phyloP scores from a whole-genome alignment of 176 grass and related monocot genomes.

The Leersia perrieri region DNA sequence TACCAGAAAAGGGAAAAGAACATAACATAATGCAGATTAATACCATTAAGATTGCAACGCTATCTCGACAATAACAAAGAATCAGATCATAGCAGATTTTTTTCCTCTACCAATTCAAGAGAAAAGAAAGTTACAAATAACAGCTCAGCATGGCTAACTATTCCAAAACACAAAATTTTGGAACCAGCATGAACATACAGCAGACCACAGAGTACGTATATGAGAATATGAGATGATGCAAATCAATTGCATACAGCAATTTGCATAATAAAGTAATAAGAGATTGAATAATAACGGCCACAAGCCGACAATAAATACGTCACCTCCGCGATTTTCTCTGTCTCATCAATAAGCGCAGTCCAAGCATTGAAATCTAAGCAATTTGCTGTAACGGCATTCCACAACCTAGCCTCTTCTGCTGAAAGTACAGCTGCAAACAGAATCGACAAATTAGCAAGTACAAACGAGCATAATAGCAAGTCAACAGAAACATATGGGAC shows the following conservation, averaged over 20 bases:
- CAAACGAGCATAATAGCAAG: background rate
- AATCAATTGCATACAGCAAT: background rate
- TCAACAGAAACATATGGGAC: too few relatives aligned
- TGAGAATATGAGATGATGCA: background rate
- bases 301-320: background rate
- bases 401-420: conserved; percentile 89
- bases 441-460: background rate
- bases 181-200: background rate
- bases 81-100: background rate
- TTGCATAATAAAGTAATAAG: background rate
- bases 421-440: conserved; percentile 58
- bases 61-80: background rate
- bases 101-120: background rate
- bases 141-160: background rate
- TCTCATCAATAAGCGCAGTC: conserved; percentile 91
- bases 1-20: background rate
- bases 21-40: background rate
- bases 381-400: conserved; percentile 63
- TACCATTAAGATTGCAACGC: background rate
- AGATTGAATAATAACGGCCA: background rate
- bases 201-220: background rate
- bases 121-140: background rate
- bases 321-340: conserved; percentile 82
- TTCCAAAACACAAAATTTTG: background rate
- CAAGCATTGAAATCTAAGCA: conserved; percentile 90